Conservation (phyloP, 441 rosid species). For the Viola pubescens region DNA sequence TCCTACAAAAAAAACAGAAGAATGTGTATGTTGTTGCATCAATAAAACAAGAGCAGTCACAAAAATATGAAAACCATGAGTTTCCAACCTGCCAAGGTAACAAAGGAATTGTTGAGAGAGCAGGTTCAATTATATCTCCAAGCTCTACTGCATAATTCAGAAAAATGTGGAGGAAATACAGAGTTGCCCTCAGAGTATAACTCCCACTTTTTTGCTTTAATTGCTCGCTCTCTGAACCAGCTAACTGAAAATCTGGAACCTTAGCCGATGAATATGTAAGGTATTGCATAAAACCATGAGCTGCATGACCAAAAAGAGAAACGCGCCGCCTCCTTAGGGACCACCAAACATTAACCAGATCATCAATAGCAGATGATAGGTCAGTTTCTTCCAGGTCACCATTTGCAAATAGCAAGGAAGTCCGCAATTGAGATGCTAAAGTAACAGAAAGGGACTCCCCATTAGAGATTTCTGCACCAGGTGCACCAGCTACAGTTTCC, state of each 20-base stretch:
- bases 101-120: slow-evolving; percentile 79
- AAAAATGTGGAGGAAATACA: slow-evolving; percentile 75
- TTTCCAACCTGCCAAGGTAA: slow-evolving; percentile 87
- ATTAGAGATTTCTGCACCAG: slow-evolving; percentile 56
- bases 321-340: slow-evolving; percentile 83
- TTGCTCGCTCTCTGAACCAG: slow-evolving; percentile 51
- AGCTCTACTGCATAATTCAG: slow-evolving; percentile 88
- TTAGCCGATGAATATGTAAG: slow-evolving; percentile 64
- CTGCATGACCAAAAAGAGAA: slow-evolving; percentile 85
- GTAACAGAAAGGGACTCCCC: slow-evolving; percentile 56
- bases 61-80: slow-evolving; percentile 4
- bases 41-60: background rate
- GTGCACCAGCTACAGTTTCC: slow-evolving; percentile 72
- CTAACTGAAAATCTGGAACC: slow-evolving; percentile 37
- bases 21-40: background rate
- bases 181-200: slow-evolving; percentile 70
- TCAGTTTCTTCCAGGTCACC: slow-evolving; percentile 41
- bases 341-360: slow-evolving; percentile 78
- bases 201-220: slow-evolving; percentile 56
- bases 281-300: slow-evolving; percentile 72
- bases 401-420: slow-evolving; percentile 32
- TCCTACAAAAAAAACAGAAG: slow-evolving; percentile 39
- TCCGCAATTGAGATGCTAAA: slow-evolving; percentile 60
- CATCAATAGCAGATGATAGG: slow-evolving; percentile 41
- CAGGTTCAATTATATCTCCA: slow-evolving; percentile 69